Evolutionary conservation across 805 yeast species (phyloP), one percentile per base, ranked within the genome.

Genomic region (Starmera dryadoides): DNA sequence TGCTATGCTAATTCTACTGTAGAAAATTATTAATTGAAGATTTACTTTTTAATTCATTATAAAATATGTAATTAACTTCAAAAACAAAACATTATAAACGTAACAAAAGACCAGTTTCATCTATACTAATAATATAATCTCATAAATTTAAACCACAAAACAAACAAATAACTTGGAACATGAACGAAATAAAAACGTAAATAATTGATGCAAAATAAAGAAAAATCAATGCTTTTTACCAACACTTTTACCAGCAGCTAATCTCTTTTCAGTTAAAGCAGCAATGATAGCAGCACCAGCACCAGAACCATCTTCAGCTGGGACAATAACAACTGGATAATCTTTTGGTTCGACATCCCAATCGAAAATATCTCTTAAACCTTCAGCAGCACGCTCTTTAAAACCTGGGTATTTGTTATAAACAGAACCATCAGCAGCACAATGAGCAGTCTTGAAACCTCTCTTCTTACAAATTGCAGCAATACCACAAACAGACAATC

Each of bases 201-300:
- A n/a, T n/a, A n/a, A n/a, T n/a, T n/a, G n/a, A n/a, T n/a, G n/a
- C n/a, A n/a, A n/a, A n/a, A n/a, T n/a, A n/a, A n/a, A n/a, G n/a
- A n/a, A n/a, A n/a, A n/a, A n/a, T 25, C 28, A 30, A 17, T 17
- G 19, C 10, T 30, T 30, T 15, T 30, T 30, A 54, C 91, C 91
- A 44, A 84, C 81, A 45, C 86, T 77, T 55, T 73, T 63, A 35
- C 91, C 91, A 44, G 75, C 70, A 48, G 68, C 71, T 55, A 81
- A 69, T 69, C 98, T 81, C 62, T 77, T 72, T 62, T 83, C 77
- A 42, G 98, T 83, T 63, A 91, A 75, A 33, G 98, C 97, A 40
- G 98, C 98, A 66, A 93, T 91, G 54, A 91, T 76, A 38, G 98
- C 98, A 41, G 98, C 98, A 60, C 98, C 98, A 36, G 86, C 96